Conservation (phyloP, 441 rosid genomes). For the Adansonia grandidieri region DNA sequence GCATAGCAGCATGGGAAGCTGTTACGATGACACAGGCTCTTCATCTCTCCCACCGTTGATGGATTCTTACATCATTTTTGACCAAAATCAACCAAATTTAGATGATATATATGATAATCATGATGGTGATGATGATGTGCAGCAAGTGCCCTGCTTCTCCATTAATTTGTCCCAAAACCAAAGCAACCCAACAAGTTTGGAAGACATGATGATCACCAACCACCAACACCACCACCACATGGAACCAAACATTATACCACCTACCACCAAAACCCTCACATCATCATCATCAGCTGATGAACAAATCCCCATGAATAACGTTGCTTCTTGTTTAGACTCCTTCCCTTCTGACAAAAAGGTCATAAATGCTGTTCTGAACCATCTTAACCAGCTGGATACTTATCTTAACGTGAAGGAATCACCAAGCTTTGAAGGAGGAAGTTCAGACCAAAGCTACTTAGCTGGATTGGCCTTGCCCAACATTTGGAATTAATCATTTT, state of each 20-base stretch:
- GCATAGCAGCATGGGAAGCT: constrained; percentile 38
- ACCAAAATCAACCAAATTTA: constrained; percentile 37
- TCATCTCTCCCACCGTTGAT: constrained; percentile 50
- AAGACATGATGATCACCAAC: background rate
- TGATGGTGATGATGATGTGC: background rate
- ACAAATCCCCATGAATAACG: background rate
- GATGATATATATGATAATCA: background rate
- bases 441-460: constrained; percentile 43
- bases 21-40: constrained; percentile 39
- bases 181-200: constrained; percentile 26
- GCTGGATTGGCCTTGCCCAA: too few species aligned
- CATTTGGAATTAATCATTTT: too few species aligned
- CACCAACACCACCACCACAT: background rate
- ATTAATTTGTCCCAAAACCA: constrained; percentile 38
- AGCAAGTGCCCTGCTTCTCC: constrained; percentile 91
- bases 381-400: constrained; percentile 42
- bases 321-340: constrained; percentile 30
- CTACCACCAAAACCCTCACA: constrained; percentile 1
- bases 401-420: constrained; percentile 35
- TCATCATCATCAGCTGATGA: background rate
- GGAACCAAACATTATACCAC: constrained; percentile 26
- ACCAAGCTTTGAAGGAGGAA: constrained; percentile 46
- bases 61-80: constrained; percentile 57
- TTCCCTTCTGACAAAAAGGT: constrained; percentile 43
- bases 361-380: constrained; percentile 45